Evolutionary conservation across 2,329 filamentous ascomycete genomes (phyloP).

Genomic region (Corinectria fuckeliana): DNA sequence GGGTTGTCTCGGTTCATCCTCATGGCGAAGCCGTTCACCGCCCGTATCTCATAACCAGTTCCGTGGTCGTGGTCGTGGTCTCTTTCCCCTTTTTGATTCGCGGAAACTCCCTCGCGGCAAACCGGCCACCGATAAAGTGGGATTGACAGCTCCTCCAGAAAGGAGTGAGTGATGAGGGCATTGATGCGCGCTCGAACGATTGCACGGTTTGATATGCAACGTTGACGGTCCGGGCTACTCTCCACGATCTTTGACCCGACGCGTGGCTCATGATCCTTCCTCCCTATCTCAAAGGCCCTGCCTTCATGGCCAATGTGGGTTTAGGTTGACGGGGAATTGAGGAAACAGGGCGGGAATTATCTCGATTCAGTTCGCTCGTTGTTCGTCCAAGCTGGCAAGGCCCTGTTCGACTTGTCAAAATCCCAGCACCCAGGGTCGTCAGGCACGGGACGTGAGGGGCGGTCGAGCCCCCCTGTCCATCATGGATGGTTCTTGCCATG

Average conservation of each 20-base stretch:
- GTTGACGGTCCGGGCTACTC: slow-evolving; percentile 12
- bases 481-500: slow-evolving; percentile 4
- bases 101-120: not conserved
- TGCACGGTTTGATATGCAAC: slow-evolving; percentile 7
- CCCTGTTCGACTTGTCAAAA: slow-evolving; percentile 4
- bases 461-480: slow-evolving; percentile 7
- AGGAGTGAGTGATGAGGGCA: not conserved
- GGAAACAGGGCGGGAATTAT: slow-evolving; percentile 2
- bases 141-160: not conserved
- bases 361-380: not conserved
- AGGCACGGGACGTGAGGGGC: slow-evolving; percentile 1
- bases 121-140: slow-evolving; percentile 1
- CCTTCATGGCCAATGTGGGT: not conserved
- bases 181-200: slow-evolving; percentile 10
- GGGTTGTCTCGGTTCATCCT: not conserved
- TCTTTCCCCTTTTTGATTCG: not conserved
- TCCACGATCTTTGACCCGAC: slow-evolving; percentile 13
- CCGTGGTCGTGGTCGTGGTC: not conserved
- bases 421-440: slow-evolving; percentile 4
- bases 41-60: not conserved
- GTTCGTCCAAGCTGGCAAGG: not conserved
- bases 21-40: not conserved
- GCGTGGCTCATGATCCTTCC: slow-evolving; percentile 9
- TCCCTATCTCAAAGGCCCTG: not conserved
- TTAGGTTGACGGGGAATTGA: not conserved